A percentile compares a stretch with the other conserved stretches of the same genome.
Conservation (phyloP, 306 rosid genomes). For the Casuarina glauca region DNA sequence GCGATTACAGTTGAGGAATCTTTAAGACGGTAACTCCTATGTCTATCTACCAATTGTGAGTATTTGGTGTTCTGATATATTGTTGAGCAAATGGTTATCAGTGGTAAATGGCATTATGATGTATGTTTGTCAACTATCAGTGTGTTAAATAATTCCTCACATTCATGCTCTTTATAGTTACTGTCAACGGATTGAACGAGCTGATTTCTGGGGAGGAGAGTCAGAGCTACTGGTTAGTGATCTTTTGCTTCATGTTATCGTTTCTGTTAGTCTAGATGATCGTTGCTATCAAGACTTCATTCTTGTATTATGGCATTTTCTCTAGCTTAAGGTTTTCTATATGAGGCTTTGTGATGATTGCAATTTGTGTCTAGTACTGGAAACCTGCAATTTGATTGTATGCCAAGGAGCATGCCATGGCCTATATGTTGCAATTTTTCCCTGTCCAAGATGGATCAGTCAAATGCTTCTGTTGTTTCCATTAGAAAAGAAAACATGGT, state of each 20-base stretch:
- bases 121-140: not conserved
- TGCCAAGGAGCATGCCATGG: not conserved
- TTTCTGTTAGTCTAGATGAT: not conserved
- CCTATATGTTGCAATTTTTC: not conserved
- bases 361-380: not conserved
- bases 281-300: not conserved
- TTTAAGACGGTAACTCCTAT: constrained; percentile 57
- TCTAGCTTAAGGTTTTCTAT: not conserved
- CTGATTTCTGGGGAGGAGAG: constrained; percentile 99
- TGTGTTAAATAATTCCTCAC: constrained; percentile 5
- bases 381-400: not conserved
- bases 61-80: constrained; percentile 17
- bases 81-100: not conserved
- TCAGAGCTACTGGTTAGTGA: constrained; percentile 84
- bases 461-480: not conserved
- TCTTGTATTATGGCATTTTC: not conserved
- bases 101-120: not conserved
- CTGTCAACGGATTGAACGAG: constrained; percentile 75
- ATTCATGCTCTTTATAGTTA: constrained; percentile 50
- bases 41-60: not conserved
- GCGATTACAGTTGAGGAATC: constrained; percentile 91
- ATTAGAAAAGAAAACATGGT: not conserved
- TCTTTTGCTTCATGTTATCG: constrained; percentile 14
- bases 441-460: not conserved
- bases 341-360: not conserved